A percentile compares a stretch with the other conserved stretches of the same genome.
phyloP scores from a whole-genome alignment of 257 asterid genomes.

The Solanum piurae region DNA sequence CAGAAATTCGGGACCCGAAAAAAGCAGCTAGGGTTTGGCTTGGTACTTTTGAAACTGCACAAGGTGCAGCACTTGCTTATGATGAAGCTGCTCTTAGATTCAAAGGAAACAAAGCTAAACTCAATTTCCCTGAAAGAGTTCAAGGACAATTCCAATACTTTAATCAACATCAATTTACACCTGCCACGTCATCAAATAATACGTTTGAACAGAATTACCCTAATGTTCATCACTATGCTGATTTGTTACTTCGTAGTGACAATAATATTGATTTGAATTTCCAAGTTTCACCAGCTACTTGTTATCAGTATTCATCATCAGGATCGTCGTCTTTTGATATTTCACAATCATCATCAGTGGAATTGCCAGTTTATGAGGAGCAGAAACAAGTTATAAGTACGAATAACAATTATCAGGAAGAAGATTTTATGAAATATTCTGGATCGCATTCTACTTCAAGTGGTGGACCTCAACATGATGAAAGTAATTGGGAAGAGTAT shows the following conservation, averaged over 20 bases:
- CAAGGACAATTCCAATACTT: conserved; percentile 30
- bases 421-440: background rate
- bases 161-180: background rate
- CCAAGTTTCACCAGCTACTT: background rate
- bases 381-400: background rate
- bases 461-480: background rate
- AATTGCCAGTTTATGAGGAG: background rate
- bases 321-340: conserved; percentile 8
- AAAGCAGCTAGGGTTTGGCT: conserved; percentile 90
- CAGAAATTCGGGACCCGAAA: conserved; percentile 73
- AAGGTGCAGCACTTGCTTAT: conserved; percentile 74
- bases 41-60: conserved; percentile 65
- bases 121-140: conserved; percentile 82
- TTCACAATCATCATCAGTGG: conserved; percentile 5
- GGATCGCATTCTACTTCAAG: background rate
- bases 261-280: background rate
- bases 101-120: conserved; percentile 86
- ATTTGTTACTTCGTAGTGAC: conserved; percentile 17
- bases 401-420: background rate
- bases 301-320: background rate
- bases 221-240: conserved; percentile 22
- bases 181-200: background rate
- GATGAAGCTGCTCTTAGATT: conserved; percentile 76
- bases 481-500: background rate
- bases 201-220: background rate